Base-by-base conservation (phyloP, 176 grass and related monocot genomes). In the Lolium multiflorum region DNA sequence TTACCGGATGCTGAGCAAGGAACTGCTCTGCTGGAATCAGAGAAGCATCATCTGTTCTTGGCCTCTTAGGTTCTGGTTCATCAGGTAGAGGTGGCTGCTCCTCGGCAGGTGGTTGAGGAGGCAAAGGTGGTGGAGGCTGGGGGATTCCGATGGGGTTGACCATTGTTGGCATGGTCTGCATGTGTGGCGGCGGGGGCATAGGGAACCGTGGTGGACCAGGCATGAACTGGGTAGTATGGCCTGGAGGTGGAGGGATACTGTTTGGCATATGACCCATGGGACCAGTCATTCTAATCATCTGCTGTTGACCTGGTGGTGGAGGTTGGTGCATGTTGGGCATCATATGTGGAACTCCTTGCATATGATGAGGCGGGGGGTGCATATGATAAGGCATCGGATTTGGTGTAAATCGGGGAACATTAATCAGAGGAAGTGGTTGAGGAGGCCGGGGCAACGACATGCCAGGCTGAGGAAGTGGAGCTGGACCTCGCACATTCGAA, bases 31-130 rank as follows among this genome's bases (percentile, higher is more conserved):
- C 90, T 62, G 97, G 92, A 74, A 99, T 82, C 81, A 99, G 90
- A 43, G 90, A 92, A 79, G 84, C 82, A 72, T 99, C 97, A 79
- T 99, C 97, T 79, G 90, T 79, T 84, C 90, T 96, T 81, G 31
- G 85, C 79, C 94, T 94, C 85, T 99, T 99, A 47, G 94, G 97
- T 88, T 99, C 97, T 24, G 97, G 97, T 79, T 99, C 97, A 73
- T 99, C 94, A 72, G 97, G 97, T 67, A 86, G 90, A 50, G 97
- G 97, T 39, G 94, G 97, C 20, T 93, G 94, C 73, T 91, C 94
- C 85, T 99, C 97, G 9, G 87, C 78, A 35, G 97, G 94, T 64
- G 97, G 94, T 24, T 95, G 97, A 8, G 97, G 94, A n/a, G 97
- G 97, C 0, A 92, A 63, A 66, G 93, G 93, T n/a, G 90, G 90